These are phyloP conservation scores for Monilinia aucupariae DNA, from an alignment of 2,329 filamentous ascomycete genomes.

Conservation along the genomic window DNA sequence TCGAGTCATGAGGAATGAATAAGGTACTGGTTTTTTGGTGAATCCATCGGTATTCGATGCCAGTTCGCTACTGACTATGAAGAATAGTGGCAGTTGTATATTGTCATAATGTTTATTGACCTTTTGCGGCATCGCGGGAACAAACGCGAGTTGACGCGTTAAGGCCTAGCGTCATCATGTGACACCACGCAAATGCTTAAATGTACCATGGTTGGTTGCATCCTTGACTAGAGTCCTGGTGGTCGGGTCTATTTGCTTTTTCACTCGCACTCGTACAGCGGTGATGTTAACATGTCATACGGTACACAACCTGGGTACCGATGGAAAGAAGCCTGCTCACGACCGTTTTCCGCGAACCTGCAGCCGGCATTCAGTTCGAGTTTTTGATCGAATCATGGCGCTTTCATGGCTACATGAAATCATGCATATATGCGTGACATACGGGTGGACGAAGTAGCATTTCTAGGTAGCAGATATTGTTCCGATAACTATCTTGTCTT, in stretches of 20 bases:
- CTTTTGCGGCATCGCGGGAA: neutral
- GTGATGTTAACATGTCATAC: neutral
- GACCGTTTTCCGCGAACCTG: no score
- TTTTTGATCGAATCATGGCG: no score
- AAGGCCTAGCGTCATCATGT: slow-evolving; percentile 4
- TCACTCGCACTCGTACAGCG: no score
- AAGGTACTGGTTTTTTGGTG: slow-evolving; percentile 19
- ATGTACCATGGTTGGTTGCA: neutral
- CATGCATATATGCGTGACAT: no score
- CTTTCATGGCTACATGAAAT: no score
- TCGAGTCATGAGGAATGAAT: slow-evolving; percentile 34
- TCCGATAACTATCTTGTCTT: neutral
- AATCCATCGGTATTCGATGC: slow-evolving; percentile 27
- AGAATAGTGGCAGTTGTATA: neutral
- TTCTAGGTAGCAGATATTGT: no score
- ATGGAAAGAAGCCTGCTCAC: neutral
- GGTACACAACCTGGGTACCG: neutral
- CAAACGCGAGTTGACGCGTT: slow-evolving; percentile 9
- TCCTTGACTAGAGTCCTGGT: no score
- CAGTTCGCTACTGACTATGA: neutral
- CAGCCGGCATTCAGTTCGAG: no score
- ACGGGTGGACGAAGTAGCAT: no score
- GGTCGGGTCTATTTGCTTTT: no score
- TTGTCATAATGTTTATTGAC: neutral
- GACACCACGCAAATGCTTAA: slow-evolving; percentile 5